phyloP scores from a whole-genome alignment of 192 early-diverging fungal genomes.

The Backusella luteola region DNA sequence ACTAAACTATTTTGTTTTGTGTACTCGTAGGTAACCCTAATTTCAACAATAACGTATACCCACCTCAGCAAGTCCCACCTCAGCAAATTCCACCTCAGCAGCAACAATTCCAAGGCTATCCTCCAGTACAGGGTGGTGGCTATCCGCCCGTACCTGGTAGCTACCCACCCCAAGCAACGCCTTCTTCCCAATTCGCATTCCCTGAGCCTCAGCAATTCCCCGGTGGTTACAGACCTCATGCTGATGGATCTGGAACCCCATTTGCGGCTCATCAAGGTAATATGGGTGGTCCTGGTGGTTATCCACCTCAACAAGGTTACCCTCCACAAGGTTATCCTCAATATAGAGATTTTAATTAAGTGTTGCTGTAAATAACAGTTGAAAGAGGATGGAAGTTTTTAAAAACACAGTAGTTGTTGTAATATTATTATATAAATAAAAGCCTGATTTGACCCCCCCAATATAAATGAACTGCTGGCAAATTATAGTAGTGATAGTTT shows the following conservation, averaged over 20 bases:
- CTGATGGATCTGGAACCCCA: not conserved
- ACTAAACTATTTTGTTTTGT: not conserved
- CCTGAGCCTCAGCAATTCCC: slow-evolving; percentile 8
- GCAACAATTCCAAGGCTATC: not conserved
- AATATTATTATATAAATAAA: too few species aligned
- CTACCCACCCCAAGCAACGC: not conserved
- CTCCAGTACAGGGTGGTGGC: not conserved
- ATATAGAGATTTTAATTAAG: not conserved
- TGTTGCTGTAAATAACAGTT: too few species aligned
- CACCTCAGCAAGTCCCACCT: not conserved
- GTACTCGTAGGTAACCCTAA: not conserved
- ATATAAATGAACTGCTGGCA: too few species aligned
- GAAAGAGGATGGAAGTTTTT: too few species aligned
- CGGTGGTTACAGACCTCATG: not conserved
- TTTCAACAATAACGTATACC: not conserved
- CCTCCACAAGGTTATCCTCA: not conserved
- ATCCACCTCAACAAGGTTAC: not conserved
- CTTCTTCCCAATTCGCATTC: not conserved
- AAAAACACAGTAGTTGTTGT: too few species aligned
- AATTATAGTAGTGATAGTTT: too few species aligned
- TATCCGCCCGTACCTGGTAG: not conserved
- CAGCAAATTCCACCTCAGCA: not conserved
- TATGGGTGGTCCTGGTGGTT: not conserved
- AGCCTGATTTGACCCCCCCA: too few species aligned
- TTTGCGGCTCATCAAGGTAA: slow-evolving; percentile 8